Conservation (phyloP, 305 asterid genomes). For the Caryopteris hybrid region DNA sequence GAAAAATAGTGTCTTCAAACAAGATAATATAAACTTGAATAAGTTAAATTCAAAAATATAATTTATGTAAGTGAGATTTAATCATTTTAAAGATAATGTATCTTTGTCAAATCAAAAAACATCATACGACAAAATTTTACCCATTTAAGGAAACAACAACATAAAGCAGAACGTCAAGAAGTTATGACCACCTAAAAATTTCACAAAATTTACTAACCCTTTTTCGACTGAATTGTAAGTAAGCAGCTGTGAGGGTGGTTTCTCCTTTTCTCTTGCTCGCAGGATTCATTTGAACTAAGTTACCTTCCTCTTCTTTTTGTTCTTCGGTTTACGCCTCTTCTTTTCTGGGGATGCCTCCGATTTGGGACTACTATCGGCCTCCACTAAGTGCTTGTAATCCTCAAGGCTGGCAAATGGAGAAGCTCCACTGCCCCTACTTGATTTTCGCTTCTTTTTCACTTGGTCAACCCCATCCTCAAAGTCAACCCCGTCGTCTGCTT, state of each 20-base stretch:
- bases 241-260: no score
- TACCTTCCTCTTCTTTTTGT: slow-evolving; percentile 14
- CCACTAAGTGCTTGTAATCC: slow-evolving; percentile 60
- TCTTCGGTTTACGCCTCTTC: slow-evolving; percentile 22
- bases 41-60: no score
- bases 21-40: no score
- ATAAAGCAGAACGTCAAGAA: not conserved
- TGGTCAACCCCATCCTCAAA: slow-evolving; percentile 15
- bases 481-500: slow-evolving; percentile 53
- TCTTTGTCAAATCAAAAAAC: no score
- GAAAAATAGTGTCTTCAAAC: no score
- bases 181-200: no score
- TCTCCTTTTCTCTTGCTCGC: not conserved
- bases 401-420: slow-evolving; percentile 87
- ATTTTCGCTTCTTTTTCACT: slow-evolving; percentile 35
- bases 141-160: not conserved
- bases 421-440: slow-evolving; percentile 21
- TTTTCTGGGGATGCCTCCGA: slow-evolving; percentile 7
- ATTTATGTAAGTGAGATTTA: no score
- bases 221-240: no score
- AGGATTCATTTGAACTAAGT: not conserved
- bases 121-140: not conserved
- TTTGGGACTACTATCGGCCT: slow-evolving; percentile 28
- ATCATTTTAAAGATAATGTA: no score
- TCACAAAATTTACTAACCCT: not conserved